Base-by-base conservation (phyloP, 1,284 basidiomycete genomes). In the Chalciporus sp. region DNA sequence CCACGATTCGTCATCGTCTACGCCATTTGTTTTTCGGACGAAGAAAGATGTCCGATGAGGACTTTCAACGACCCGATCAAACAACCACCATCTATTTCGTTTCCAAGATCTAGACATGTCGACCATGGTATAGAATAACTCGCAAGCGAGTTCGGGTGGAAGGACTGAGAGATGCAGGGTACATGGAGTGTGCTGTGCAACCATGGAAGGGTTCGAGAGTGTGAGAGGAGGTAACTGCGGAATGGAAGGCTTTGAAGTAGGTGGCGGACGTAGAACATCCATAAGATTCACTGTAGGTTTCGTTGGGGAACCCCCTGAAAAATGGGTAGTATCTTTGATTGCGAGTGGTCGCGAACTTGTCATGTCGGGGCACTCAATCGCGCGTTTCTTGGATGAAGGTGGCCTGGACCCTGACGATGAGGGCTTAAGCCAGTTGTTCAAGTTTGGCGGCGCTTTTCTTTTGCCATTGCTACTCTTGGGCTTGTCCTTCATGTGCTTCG, bases 1-100 rank as follows among this genome's bases (percentile, higher is more conserved):
- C 84, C 85, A 83, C 11, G 69, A 62, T 47, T 78, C 69, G 51
- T 82, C 74, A 9, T 72, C 68, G 45, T 73, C 74, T 7, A 73
- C 54, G 7, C 76, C 74, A 44, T 76, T 73, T 23, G 71, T 74
- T 57, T 69, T 73, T 35, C 88, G 75, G 16, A 82, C 81, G 68
- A 84, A 94, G 70, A 94, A 92, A 0, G 85, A 83, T 0, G 91
- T 91, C n/a, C 83, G 78, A 71, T 94, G 92, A 1, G 92, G 90
- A 57, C 87, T 90, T 71, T 92, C 88, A 1, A 94, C 92, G 23
- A 91, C 59, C 17, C 86, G 78, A 62, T 93, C 90, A 67, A 90
- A 88, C 10, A 94, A 75, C 83, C 85, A 92, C 92, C 91, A 94
- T 63, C 85, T 88, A 61, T 91, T 92, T 42, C 83, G 74, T 50